Base-by-base conservation (phyloP, 768 basidiomycete genomes). In the Pleurotus djamor region DNA sequence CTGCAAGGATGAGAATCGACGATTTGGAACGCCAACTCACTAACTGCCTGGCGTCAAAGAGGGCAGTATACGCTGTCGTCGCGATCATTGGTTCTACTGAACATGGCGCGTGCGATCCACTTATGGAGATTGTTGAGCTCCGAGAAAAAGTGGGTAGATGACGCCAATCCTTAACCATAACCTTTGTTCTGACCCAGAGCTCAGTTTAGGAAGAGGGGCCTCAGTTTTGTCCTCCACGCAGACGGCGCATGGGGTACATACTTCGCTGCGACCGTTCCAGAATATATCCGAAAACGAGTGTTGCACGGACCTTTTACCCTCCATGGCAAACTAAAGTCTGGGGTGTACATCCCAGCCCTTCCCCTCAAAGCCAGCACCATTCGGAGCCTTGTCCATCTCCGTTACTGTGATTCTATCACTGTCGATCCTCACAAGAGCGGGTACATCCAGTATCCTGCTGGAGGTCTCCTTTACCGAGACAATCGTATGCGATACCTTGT, bases 211-310 rank as follows among this genome's bases (percentile, higher is more conserved):
- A 58, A 48, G 32, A 63, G 65, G 38, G 78, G 78, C 0, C 64
- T 80, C 12, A 69, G 65, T 0, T 80, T 80, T 62, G 35, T 78
- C 16, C 60, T 80, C 4, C 79, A 80, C 54, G 75, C 71, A 14
- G 79, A 81, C 58, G 79, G 74, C 4, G 79, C 79, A 1, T 80
- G 79, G 80, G 79, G 80, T 4, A 76, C 74, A 4, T 81, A 80
- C 64, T 82, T 80, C 58, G 65, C 71, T 4, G 68, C 70, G 3
- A 71, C 72, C 64, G 60, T 74, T 35, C 67, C 51, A n/a, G 32
- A 66, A 34, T 64, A 66, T 35, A 57, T 48, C 28, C 50, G 58
- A 9, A 54, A 44, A n/a, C 48, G 57, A 16, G 21, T 28, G 21
- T 28, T 28, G 21, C 21, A 28, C 21, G 21, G 21, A 28, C 21